Percentiles rank a stretch among this genome's conserved stretches.
Conservation (phyloP, 2,329 filamentous ascomycete species). For the Aspergillus hiratsukae region DNA sequence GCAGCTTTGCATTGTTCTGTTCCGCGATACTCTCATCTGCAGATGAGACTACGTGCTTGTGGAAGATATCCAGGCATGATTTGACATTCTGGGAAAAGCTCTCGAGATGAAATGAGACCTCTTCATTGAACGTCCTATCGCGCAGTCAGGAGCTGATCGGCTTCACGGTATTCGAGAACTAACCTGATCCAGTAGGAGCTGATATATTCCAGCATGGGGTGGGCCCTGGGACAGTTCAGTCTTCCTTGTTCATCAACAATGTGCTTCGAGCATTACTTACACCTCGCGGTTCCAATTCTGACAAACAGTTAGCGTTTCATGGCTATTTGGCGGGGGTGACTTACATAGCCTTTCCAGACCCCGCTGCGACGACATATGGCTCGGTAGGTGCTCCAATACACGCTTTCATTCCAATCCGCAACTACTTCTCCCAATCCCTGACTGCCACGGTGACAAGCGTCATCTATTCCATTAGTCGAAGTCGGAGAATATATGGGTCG, state of each 20-base stretch:
- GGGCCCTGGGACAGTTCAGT: constrained; percentile 15
- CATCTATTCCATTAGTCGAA: neutral
- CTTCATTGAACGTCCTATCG: neutral
- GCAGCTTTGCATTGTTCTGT: neutral
- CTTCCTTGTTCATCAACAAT: neutral
- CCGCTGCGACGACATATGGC: constrained; percentile 52
- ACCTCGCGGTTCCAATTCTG: constrained; percentile 30
- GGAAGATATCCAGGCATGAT: neutral
- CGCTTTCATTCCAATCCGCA: constrained; percentile 45
- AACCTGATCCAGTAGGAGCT: neutral
- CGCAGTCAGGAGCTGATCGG: neutral
- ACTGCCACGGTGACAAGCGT: constrained; percentile 6
- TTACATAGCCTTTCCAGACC: constrained; percentile 24
- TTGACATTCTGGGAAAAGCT: neutral
- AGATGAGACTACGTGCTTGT: neutral
- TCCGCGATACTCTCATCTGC: neutral
- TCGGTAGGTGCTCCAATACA: constrained; percentile 52
- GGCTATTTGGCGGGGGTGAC: neutral
- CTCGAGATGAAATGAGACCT: neutral
- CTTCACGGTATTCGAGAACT: neutral
- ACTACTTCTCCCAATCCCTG: constrained; percentile 29
- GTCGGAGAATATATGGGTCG: neutral
- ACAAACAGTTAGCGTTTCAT: constrained; percentile 26
- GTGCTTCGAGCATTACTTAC: constrained; percentile 5
- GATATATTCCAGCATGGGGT: constrained; percentile 9